Conservation (phyloP, 768 basidiomycete genomes). For the Lentinula raphanica region DNA sequence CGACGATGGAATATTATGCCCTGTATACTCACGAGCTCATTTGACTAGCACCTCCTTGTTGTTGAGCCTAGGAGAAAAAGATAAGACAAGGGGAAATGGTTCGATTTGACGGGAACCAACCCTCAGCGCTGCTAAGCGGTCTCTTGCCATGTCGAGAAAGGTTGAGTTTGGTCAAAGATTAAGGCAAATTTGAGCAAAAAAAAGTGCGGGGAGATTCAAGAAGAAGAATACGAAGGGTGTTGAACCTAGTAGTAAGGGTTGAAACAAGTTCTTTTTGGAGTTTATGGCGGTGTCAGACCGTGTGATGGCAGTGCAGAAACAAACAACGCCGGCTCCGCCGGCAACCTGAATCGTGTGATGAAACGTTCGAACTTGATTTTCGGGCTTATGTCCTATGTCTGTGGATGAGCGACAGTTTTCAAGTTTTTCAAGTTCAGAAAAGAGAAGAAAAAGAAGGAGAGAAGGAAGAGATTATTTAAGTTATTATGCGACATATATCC, state of each 20-base stretch:
- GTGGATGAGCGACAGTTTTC: no score
- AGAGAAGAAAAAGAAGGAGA: no score
- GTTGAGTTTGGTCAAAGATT: not conserved
- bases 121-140: conserved; percentile 85
- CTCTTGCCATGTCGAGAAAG: conserved; percentile 62
- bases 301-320: conserved; percentile 11
- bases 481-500: no score
- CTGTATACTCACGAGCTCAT: conserved; percentile 39
- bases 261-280: not conserved
- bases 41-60: conserved; percentile 51
- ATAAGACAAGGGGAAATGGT: conserved; percentile 11
- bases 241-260: conserved; percentile 10
- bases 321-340: conserved; percentile 1
- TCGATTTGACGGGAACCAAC: conserved; percentile 34
- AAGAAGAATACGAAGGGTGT: conserved; percentile 13
- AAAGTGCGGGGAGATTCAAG: conserved; percentile 8
- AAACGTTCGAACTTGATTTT: no score
- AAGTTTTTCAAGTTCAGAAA: no score
- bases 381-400: no score
- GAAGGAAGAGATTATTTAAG: no score
- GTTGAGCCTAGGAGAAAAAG: conserved; percentile 51
- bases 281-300: not conserved
- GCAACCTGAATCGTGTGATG: not conserved
- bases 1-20: conserved; percentile 5
- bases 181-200: not conserved